phyloP scores from a whole-genome alignment of 352 stramenopile species.

The Phytophthora citricola region DNA sequence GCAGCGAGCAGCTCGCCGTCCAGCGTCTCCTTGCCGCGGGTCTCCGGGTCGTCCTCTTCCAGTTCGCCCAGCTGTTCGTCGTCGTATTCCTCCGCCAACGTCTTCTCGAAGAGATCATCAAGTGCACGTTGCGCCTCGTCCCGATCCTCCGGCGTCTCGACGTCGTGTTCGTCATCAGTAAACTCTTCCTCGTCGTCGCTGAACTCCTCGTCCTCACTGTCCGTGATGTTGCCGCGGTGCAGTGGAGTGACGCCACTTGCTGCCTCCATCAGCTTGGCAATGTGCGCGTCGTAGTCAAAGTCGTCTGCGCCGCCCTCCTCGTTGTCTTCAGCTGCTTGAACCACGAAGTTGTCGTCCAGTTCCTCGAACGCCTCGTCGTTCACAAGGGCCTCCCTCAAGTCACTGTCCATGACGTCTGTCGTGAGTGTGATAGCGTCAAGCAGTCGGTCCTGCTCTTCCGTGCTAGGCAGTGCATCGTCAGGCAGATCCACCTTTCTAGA shows the following conservation, averaged over 20 bases:
- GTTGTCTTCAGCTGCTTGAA: constrained; percentile 64
- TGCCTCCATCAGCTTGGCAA: constrained; percentile 92
- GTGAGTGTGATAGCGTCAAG: constrained; percentile 85
- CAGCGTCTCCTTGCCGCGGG: constrained; percentile 69
- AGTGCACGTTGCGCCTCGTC: constrained; percentile 87
- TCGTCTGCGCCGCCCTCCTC: constrained; percentile 51
- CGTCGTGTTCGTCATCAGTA: constrained; percentile 44
- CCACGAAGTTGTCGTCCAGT: constrained; percentile 93
- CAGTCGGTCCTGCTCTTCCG: constrained; percentile 77
- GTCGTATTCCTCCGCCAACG: constrained; percentile 84
- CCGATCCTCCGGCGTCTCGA: constrained; percentile 46
- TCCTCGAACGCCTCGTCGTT: constrained; percentile 88
- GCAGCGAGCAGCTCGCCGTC: constrained; percentile 71
- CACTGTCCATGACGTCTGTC: constrained; percentile 88
- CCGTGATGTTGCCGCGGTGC: constrained; percentile 67
- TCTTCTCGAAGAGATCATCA: constrained; percentile 90
- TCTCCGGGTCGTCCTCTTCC: constrained; percentile 80
- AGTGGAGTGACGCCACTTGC: constrained; percentile 75
- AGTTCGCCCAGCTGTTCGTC: constrained; percentile 81
- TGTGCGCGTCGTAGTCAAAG: constrained; percentile 95
- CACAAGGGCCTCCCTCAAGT: constrained; percentile 85
- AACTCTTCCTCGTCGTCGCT: constrained; percentile 82
- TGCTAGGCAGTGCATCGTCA: constrained; percentile 70
- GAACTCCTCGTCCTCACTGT: constrained; percentile 87
- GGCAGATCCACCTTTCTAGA: constrained; percentile 71